Base-by-base conservation (phyloP, 2,329 filamentous ascomycete species). In the Stagonosporopsis cucurbitacearum region DNA sequence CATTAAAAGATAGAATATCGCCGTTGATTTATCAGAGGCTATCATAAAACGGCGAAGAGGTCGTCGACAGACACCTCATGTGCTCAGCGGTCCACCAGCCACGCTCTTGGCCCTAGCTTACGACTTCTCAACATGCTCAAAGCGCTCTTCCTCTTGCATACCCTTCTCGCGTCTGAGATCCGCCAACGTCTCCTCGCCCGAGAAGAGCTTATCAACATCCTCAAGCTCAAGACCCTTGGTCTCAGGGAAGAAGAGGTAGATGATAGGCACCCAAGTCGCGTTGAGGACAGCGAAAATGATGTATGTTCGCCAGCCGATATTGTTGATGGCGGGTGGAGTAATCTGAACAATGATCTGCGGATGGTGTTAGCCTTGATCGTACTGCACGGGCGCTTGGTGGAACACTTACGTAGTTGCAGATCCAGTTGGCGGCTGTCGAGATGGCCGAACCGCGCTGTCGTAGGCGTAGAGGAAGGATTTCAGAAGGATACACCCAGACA, bases 241-340 rank as follows among this genome's bases (percentile, higher is more conserved):
- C 58, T 84, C 82, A 0, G 82, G 81, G 50, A 81, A 84, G 64
- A 81, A 77, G 46, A 79, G 74, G 66, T 78, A 81, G 4, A 80
- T 69, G 5, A 80, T 67, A 0, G 78, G 79, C 0, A 80, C 68
- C 50, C 79, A 80, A 11, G 67, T 63, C 17, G 63, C 63, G 19
- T 64, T 66, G 32, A 67, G 57, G 15, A 63, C 57, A n/a, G 63
- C 63, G n/a, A 66, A 66, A 37, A 64, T 63, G 50, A 66, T 59
- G 40, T 64, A 66, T 6, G 63, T 66, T 6, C 50, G 62, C 54
- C 64, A 77, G 2, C 67, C 65, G 39, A 76, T 74, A 30, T 63
- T 72, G 8, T 54, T 56, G 46, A 79, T 75, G 53, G 73, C 70
- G 23, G 79, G 62, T 0, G 77, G 77, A 2, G 76, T 77, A 23